A percentile compares a stretch with the other conserved stretches of the same genome.
These are phyloP conservation scores for Pseudogymnoascus sp. DNA, from an alignment of 2,329 filamentous ascomycete genomes.

Conservation along the genomic window DNA sequence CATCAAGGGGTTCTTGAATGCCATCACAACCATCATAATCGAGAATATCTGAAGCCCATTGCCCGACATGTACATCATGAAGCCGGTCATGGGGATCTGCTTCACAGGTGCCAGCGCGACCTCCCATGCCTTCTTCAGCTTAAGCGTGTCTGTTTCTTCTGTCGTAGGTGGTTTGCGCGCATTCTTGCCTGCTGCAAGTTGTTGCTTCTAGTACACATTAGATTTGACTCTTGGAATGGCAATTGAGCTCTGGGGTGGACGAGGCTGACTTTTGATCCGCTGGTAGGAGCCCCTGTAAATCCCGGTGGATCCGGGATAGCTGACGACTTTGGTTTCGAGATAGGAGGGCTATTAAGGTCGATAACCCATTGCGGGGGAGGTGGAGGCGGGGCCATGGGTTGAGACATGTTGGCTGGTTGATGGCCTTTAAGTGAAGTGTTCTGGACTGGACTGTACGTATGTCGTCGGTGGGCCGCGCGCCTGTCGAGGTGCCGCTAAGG, in stretches of 20 bases:
- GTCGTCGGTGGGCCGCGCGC: conserved; percentile 5
- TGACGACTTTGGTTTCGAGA: conserved; percentile 55
- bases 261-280: conserved; percentile 48
- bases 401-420: conserved; percentile 15
- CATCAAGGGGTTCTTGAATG: conserved; percentile 92
- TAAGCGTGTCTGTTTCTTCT: conserved; percentile 88
- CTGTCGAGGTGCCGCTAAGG: conserved; percentile 8
- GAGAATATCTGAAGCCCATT: conserved; percentile 98
- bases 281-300: conserved; percentile 49
- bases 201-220: conserved; percentile 31
- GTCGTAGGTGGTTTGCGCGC: conserved; percentile 61
- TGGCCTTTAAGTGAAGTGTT: conserved; percentile 3
- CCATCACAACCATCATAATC: conserved; percentile 99
- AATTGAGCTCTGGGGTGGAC: conserved; percentile 5
- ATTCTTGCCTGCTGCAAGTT: conserved; percentile 31
- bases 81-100: conserved; percentile 91
- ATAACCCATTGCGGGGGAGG: conserved; percentile 72
- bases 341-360: conserved; percentile 66
- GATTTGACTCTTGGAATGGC: background rate
- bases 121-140: conserved; percentile 99
- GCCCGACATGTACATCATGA: conserved; percentile 99
- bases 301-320: conserved; percentile 80
- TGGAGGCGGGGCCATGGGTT: conserved; percentile 33
- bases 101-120: conserved; percentile 90
- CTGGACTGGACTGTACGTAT: conserved; percentile 1